Evolutionary conservation across 371 early-diverging fungal species (phyloP).

Genomic region (Gilbertella persicaria): DNA sequence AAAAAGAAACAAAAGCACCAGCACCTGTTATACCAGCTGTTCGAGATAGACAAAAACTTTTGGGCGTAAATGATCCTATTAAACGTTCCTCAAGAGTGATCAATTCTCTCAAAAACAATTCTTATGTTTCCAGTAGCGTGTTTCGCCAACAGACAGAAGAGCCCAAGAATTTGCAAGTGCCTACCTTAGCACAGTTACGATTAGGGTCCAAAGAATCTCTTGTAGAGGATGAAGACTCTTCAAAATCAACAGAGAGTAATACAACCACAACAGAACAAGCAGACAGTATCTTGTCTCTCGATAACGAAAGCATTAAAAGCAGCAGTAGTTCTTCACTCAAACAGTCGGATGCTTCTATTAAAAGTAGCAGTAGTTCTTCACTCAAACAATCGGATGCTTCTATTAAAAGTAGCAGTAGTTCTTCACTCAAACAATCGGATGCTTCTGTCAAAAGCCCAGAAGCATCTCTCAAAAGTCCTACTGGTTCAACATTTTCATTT

Average conservation of each 20-base stretch:
- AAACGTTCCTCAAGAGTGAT: conserved; percentile 26
- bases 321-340: too few relatives aligned
- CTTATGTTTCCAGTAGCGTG: conserved; percentile 28
- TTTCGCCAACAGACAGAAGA: conserved; percentile 17
- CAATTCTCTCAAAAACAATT: conserved; percentile 26
- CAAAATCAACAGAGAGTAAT: too few relatives aligned
- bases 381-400: too few relatives aligned
- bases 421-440: too few relatives aligned
- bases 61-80: conserved; percentile 21
- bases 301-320: too few relatives aligned
- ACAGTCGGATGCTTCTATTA: too few relatives aligned
- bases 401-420: too few relatives aligned
- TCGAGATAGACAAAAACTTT: conserved; percentile 10
- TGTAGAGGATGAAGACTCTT: not conserved
- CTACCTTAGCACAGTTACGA: conserved; percentile 14
- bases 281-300: too few relatives aligned
- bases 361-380: too few relatives aligned
- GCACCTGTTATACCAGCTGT: conserved; percentile 5
- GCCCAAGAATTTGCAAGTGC: conserved; percentile 1
- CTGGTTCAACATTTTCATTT: not conserved
- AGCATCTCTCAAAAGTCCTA: not conserved
- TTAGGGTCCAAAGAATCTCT: conserved; percentile 3
- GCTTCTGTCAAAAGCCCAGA: not conserved
- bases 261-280: too few relatives aligned
- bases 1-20: not conserved